Evolutionary conservation across 1,284 basidiomycete genomes (phyloP), one percentile per base, ranked within the genome.

Genomic region (Schizophyllum amplum): DNA sequence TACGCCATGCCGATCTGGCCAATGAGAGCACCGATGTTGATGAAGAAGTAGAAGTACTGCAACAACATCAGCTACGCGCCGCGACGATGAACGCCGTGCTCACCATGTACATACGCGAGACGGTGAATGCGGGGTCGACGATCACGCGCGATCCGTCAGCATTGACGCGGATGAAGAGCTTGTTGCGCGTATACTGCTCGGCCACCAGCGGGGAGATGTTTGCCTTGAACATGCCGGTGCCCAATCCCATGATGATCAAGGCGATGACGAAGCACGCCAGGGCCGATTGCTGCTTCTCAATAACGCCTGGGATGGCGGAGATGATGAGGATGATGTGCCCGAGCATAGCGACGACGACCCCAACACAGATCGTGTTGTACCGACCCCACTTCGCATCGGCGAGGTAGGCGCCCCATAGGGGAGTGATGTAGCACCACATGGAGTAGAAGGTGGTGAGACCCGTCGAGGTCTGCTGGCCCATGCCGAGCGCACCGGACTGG

Each of bases 141-240:
- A 94, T 85, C 55, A 94, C 90, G 33, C 84, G 76, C 69, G 92
- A 87, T 51, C 91, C 91, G 21, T 68, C 72, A 60, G 75, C 78
- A 1, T 77, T 79, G 3, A 76, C 80, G 3, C 66, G 57, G 26
- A 89, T 71, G 66, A 83, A 86, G 15, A 78, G 70, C 61, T 78
- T 85, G 42, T 75, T 78, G 55, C 75, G 74, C 59, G 70, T 75
- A 67, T 87, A 86, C 66, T 92, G 87, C 71, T 94, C 88, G 47
- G 90, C 90, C 46, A 92, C 78, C 56, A 92, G 74, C 0, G 90
- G 88, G 0, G 86, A 87, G 58, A 90, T 84, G 67, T 92, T 92
- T 0, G 84, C 69, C 72, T 93, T 93, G 80, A 94, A 92, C 24
- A 83, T 78, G 26, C 90, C 91, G 4, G 92, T 87, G 42, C 66